Base-by-base conservation (phyloP, 441 rosid genomes). In the Theobroma grandiflorum region DNA sequence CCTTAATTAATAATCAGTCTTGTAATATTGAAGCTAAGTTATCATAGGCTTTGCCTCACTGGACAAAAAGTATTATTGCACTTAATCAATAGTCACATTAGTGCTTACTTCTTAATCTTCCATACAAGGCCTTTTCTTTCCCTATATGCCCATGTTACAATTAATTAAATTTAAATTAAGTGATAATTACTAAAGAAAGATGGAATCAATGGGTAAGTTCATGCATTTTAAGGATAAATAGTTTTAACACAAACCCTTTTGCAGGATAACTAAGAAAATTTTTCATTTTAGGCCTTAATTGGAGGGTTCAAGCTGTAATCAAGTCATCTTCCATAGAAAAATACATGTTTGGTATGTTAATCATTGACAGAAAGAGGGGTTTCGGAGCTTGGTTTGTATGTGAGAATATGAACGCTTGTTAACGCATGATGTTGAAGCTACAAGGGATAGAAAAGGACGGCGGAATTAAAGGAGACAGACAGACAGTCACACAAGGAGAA, bases 371-470 rank as follows among this genome's bases (percentile, higher is more conserved):
- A 62, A 62, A 33, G 43, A 35, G 50, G 11, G 6, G 74, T 16
- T 70, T 45, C 10, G 35, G 31, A 37, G 47, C n/a, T n/a, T 55
- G 47, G 37, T 50, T 50, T 38, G 26, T 40, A 38, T 14, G 77
- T 57, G 64, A 73, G 52, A 57, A 63, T 66, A 72, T 35, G 73
- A 76, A 65, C 18, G 37, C 52, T 6, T 26, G 50, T 71, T 47
- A 31, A 50, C 12, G 14, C 50, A 45, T n/a, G 45, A 11, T 12
- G 20, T 62, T 37, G 20, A 49, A 76, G 33, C 8, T 37, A 42
- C 66, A 40, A 65, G 57, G 79, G 18, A 31, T 47, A 76, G 79
- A 52, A 52, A 76, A 65, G 64, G 79, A 50, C 63, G 42, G 79
- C 64, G 73, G 64, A 65, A 64, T 47, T 38, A 38, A 65, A 65